A percentile compares a stretch with the other conserved stretches of the same genome.
These are phyloP conservation scores for Monilinia fructigena DNA, from an alignment of 2,329 filamentous ascomycete species.

Conservation along the genomic window DNA sequence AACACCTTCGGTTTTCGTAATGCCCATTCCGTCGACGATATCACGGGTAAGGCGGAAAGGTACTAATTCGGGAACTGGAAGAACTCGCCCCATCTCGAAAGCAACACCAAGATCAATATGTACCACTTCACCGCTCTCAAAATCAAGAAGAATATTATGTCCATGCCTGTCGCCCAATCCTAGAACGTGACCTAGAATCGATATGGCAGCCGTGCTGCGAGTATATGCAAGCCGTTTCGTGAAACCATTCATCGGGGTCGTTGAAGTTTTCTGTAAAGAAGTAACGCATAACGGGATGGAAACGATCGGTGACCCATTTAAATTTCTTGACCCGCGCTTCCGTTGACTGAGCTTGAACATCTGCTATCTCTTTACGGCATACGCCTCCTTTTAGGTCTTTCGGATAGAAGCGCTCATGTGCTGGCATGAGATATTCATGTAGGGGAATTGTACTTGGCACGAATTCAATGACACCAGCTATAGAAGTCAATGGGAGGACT, in stretches of 20 bases:
- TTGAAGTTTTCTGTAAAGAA: constrained; percentile 96
- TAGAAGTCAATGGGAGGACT: constrained; percentile 81
- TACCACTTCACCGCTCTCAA: constrained; percentile 85
- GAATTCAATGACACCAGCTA: constrained; percentile 93
- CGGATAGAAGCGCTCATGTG: constrained; percentile 83
- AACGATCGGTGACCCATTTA: constrained; percentile 73
- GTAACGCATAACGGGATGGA: constrained; percentile 91
- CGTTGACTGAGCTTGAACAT: constrained; percentile 66
- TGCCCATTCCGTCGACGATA: constrained; percentile 94
- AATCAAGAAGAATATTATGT: constrained; percentile 93
- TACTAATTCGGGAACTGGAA: constrained; percentile 92
- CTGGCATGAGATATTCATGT: constrained; percentile 87
- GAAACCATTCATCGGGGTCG: constrained; percentile 97
- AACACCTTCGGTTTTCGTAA: constrained; percentile 91
- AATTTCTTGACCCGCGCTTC: constrained; percentile 73
- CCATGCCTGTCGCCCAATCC: constrained; percentile 93
- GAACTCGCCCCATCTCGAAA: constrained; percentile 93
- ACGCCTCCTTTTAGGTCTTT: constrained; percentile 73
- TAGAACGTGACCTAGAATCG: constrained; percentile 88
- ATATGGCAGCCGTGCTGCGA: constrained; percentile 88
- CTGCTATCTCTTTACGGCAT: constrained; percentile 77
- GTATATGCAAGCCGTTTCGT: constrained; percentile 85
- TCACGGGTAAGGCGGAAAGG: constrained; percentile 94
- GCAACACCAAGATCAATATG: constrained; percentile 97
- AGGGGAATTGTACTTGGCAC: constrained; percentile 90